Conservation (phyloP, 345 rosid species). For the Euclidium syriacum region DNA sequence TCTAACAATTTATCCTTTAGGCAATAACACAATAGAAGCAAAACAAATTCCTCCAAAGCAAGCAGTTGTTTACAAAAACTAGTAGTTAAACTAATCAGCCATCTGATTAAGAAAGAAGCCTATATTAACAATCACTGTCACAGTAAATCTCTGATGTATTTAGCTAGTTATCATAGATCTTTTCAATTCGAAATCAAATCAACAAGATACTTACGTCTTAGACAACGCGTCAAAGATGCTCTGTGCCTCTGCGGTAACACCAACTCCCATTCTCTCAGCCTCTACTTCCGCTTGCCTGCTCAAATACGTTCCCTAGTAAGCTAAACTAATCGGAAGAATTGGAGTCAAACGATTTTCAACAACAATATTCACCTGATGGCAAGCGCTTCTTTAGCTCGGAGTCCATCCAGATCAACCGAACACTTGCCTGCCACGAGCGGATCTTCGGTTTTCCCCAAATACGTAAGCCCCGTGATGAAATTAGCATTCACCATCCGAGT, state of each 20-base stretch:
- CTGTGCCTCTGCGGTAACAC: conserved; percentile 89
- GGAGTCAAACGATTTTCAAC: neutral
- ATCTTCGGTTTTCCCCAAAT: conserved; percentile 71
- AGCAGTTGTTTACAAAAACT: neutral
- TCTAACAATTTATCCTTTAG: neutral
- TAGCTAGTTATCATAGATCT: neutral
- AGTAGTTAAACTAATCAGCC: neutral
- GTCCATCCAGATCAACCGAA: conserved; percentile 50
- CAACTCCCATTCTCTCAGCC: conserved; percentile 88
- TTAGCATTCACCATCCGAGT: conserved; percentile 60
- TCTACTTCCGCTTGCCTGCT: conserved; percentile 84
- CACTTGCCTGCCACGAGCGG: conserved; percentile 68
- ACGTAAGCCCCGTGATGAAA: conserved; percentile 59
- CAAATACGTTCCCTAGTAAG: conserved; percentile 13
- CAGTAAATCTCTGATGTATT: neutral
- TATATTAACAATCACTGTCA: neutral
- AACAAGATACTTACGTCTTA: conserved; percentile 57
- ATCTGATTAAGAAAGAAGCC: neutral
- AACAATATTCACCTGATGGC: conserved; percentile 56
- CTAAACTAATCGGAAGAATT: neutral
- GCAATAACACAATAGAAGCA: neutral
- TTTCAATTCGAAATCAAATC: neutral
- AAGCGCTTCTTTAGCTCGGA: conserved; percentile 71
- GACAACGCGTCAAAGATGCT: conserved; percentile 79
- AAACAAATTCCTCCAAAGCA: neutral